Percentiles rank a stretch among this genome's conserved stretches.
Conservation (phyloP, 768 basidiomycete species). For the Suillus subluteus region DNA sequence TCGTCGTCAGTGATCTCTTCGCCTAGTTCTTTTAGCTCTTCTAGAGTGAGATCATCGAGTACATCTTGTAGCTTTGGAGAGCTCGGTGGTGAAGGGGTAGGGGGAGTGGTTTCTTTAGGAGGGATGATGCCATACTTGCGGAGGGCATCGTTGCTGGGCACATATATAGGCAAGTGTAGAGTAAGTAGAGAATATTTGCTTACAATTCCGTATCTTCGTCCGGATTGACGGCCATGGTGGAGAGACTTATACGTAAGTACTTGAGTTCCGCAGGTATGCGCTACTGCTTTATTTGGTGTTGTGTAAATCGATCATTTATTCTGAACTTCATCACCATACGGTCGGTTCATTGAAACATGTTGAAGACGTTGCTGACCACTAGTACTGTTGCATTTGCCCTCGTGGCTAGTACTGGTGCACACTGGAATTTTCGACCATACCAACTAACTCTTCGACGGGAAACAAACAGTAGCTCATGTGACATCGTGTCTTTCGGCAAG, state of each 20-base stretch:
- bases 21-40: conserved; percentile 67
- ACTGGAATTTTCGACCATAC: not conserved
- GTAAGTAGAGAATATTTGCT: conserved; percentile 30
- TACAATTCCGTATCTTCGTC: conserved; percentile 98
- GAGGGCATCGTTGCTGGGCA: conserved; percentile 86
- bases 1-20: conserved; percentile 81
- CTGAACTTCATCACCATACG: not conserved
- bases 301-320: not conserved
- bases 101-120: conserved; percentile 66
- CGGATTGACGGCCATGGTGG: conserved; percentile 71
- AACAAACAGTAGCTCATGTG: not conserved
- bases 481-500: not conserved
- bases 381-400: not conserved
- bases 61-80: conserved; percentile 72
- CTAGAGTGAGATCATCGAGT: conserved; percentile 62
- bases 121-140: conserved; percentile 92
- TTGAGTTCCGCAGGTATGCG: conserved; percentile 1
- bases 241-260: not conserved
- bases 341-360: not conserved
- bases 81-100: conserved; percentile 80
- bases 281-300: not conserved
- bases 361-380: not conserved
- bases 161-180: not conserved
- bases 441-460: conserved; percentile 4
- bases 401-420: not conserved